Percentiles rank a stretch among this genome's conserved stretches.
These are phyloP conservation scores for Porogramme epimiltina DNA, from an alignment of 1,284 basidiomycete species.

Conservation along the genomic window DNA sequence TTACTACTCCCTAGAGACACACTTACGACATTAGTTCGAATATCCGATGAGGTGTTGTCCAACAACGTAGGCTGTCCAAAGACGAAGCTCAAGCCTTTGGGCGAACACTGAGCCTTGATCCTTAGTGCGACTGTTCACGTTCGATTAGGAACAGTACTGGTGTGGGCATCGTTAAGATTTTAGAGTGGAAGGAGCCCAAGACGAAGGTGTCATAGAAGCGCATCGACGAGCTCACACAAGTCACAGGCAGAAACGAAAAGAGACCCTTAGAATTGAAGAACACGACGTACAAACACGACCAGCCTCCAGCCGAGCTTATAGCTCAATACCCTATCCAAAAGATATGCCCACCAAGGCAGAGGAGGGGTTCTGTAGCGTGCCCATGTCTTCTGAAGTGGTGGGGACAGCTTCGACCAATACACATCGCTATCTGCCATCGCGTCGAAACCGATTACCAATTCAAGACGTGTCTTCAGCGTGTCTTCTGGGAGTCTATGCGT, in stretches of 20 bases:
- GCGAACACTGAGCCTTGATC: too few species aligned
- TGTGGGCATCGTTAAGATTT: too few species aligned
- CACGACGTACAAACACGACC: background rate
- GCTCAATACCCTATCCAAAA: background rate
- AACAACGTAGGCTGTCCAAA: too few species aligned
- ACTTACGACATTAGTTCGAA: background rate
- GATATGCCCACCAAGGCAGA: background rate
- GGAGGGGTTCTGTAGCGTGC: background rate
- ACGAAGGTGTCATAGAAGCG: too few species aligned
- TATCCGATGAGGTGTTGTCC: too few species aligned
- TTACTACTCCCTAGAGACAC: too few species aligned
- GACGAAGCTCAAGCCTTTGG: too few species aligned
- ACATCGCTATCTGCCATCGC: background rate
- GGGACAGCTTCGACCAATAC: slow-evolving; percentile 5
- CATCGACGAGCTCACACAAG: too few species aligned
- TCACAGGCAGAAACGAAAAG: too few species aligned
- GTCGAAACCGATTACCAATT: background rate
- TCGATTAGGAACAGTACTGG: too few species aligned
- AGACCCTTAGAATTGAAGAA: background rate
- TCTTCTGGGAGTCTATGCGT: background rate
- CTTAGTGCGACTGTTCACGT: too few species aligned
- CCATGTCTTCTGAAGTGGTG: background rate
- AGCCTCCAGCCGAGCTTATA: background rate
- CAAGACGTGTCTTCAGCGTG: background rate
- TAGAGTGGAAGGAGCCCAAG: too few species aligned